These are phyloP conservation scores for Melastoma candidum DNA, from an alignment of 441 rosid species.

Conservation along the genomic window DNA sequence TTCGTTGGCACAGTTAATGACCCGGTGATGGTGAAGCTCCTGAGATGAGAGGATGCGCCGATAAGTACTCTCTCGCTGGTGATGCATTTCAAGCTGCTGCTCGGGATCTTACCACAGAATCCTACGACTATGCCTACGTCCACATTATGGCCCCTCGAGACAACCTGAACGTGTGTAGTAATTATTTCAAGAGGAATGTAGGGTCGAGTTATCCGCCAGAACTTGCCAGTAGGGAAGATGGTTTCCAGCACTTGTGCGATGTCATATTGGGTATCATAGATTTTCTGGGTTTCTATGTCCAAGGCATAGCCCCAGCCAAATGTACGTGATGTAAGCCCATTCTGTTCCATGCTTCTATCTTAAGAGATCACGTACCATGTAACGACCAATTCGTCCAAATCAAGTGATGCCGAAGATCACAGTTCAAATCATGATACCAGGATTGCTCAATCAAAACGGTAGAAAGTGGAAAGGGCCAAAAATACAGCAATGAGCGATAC, in stretches of 20 bases:
- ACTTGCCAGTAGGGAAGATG: slow-evolving; percentile 48
- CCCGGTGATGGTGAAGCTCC: slow-evolving; percentile 24
- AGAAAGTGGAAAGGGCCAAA: too few species aligned
- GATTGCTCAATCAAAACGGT: too few species aligned
- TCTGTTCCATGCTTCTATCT: too few species aligned
- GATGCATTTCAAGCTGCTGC: slow-evolving; percentile 42
- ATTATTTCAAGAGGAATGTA: slow-evolving; percentile 35
- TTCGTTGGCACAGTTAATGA: slow-evolving; percentile 19
- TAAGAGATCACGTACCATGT: too few species aligned
- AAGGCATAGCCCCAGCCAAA: too few species aligned
- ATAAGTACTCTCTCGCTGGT: slow-evolving; percentile 49
- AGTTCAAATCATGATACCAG: too few species aligned
- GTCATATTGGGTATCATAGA: slow-evolving; percentile 60
- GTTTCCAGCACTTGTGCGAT: slow-evolving; percentile 58
- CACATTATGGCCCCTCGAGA: slow-evolving; percentile 61
- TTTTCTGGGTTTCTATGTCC: slow-evolving; percentile 17
- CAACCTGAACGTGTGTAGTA: slow-evolving; percentile 60
- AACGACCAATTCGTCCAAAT: too few species aligned
- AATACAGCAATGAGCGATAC: too few species aligned
- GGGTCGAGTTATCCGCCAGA: slow-evolving; percentile 49
- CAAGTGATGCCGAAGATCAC: too few species aligned
- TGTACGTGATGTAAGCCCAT: too few species aligned
- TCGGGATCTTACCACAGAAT: slow-evolving; percentile 39
- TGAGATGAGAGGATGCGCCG: slow-evolving; percentile 58
- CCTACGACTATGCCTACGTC: slow-evolving; percentile 61